These are phyloP conservation scores for Paraconiothyrium brasiliense DNA, from an alignment of 2,329 filamentous ascomycete species.

Conservation along the genomic window DNA sequence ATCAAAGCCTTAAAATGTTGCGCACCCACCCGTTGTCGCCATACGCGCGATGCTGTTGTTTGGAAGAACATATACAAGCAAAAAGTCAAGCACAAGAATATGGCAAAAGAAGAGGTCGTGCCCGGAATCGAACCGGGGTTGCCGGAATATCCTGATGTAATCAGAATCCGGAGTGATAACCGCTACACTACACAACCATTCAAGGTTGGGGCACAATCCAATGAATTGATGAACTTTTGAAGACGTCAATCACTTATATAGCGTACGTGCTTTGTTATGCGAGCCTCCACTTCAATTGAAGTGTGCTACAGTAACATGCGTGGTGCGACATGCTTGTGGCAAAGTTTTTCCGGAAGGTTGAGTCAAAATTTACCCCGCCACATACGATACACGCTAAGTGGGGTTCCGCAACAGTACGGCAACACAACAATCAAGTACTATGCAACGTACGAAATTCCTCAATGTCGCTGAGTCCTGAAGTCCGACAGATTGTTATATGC, in stretches of 20 bases:
- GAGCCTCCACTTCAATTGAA: no score
- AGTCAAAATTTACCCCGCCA: not conserved
- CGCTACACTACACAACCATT: conserved; percentile 16
- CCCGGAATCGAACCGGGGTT: conserved; percentile 17
- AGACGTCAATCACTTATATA: not conserved
- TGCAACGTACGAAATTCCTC: no score
- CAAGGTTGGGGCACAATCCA: not conserved
- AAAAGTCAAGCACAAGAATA: not conserved
- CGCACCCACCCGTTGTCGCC: no score
- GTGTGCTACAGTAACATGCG: not conserved
- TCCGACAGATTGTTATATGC: no score
- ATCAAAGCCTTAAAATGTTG: no score
- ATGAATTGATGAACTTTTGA: not conserved
- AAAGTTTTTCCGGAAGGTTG: no score
- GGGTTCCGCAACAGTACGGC: not conserved
- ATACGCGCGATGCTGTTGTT: not conserved
- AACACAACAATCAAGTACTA: no score
- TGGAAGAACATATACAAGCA: not conserved
- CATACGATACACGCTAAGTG: not conserved
- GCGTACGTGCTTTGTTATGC: not conserved
- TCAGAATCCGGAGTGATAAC: conserved; percentile 18
- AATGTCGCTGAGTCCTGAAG: no score
- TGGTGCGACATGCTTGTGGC: not conserved
- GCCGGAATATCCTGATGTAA: conserved; percentile 10
- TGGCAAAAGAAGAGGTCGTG: conserved; percentile 13